Evolutionary conservation across 106 monocot genomes (phyloP), one percentile per base, ranked within the genome.

Genomic region (Apostasia ramifera): DNA sequence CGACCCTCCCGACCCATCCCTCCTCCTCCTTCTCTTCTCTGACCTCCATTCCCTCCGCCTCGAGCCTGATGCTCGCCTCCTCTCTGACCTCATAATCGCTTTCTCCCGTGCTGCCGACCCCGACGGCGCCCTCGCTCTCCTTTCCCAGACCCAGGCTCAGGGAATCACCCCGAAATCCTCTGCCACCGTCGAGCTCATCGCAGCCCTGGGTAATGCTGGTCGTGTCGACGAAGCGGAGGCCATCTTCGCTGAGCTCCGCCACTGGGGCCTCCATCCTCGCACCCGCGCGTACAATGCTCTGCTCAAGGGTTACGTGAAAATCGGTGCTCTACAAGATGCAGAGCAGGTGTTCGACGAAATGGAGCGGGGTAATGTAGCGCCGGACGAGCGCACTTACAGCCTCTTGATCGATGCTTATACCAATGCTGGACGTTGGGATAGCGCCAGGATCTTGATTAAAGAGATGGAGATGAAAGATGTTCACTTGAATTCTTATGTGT

Each of bases 271-370:
- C 65, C 49, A 66, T 39, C 89, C 92, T 1, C 69, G 85, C 38
- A 76, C 86, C 1, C 71, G 89, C 7, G 86, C 92, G 15, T 92
- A 97, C 77, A 97, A 97, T 70, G 97, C 97, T 15, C 79, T 92
- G 9, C 73, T 97, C 11, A 92, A 87, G 57, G 97, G 88, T 7
- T 92, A 86, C 66, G 97, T 92, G 3, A 92, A 85, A 68, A 49
- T 62, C 8, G 88, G 81, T 4, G 56, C 80, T 13, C 69, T 95
- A n/a, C 76, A 78, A 48, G 72, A 82, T 15, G 92, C 97, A 0
- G 97, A 97, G 75, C 73, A 77, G 5, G 72, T 89, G 65, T 78
- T 97, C 50, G 79, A 76, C 37, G 84, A 92, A 65, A 97, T 97
- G 97, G 76, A 76, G 67, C 80, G 66, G 14, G 72, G 71, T 40